Evolutionary conservation across 306 rosid species (phyloP), one percentile per base, ranked within the genome.

Genomic region (Prosopis cineraria): DNA sequence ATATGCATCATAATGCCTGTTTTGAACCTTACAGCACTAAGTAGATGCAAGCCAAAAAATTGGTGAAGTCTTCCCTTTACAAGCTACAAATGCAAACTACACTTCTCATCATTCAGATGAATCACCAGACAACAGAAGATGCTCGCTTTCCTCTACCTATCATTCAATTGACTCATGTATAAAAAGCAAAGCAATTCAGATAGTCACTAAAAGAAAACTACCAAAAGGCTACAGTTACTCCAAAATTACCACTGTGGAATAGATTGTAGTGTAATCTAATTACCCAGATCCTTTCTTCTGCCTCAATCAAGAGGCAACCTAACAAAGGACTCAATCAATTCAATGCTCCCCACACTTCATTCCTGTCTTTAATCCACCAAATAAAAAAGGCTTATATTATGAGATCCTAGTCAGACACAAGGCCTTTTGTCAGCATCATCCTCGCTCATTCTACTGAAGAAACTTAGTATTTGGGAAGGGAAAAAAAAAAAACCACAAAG

Each of bases 1-100:
- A 48, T 53, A 29, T 72, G 64, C 40, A 79, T 40, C 16, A 67
- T 59, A 63, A 50, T 33, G 67, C 59, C 69, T 82, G 43, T 73
- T 44, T 52, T 3, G 36, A 37, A 25, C 30, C n/a, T n/a, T n/a
- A 84, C 24, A 75, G 72, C 39, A 58, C 72, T 53, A 62, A 78
- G 66, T 70, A 40, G 48, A 78, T 22, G 25, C 67, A 62, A 71
- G 45, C 47, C 56, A 72, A 44, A 19, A 20, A 39, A 72, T 73
- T 80, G 13, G 1, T 40, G 60, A 7, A n/a, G 20, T n/a, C 36
- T 58, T 48, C 70, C 43, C 60, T 52, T 37, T 65, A 63, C 56
- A 30, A 75, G 73, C 73, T 50, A 65, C 40, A 65, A 58, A 64
- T 25, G 47, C 37, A 58, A 47, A 75, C 37, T 67, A 50, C 41